A percentile compares a stretch with the other conserved stretches of the same genome.
These are phyloP conservation scores for Starmerella potacharoeniae DNA, from an alignment of 805 yeast genomes.

Conservation along the genomic window DNA sequence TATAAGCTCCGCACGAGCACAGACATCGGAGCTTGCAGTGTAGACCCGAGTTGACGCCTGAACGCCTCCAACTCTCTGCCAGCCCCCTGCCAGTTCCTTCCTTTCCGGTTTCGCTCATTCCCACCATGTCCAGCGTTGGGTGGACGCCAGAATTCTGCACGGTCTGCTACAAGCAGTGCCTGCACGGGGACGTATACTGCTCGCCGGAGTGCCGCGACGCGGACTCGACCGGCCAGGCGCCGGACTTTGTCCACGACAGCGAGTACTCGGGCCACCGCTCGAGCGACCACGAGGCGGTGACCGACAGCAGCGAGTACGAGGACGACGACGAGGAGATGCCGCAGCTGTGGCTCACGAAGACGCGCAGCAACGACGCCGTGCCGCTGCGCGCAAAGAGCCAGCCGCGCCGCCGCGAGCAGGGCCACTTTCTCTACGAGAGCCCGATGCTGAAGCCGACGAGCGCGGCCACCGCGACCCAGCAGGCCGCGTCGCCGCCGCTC, in stretches of 20 bases:
- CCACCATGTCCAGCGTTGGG: background rate
- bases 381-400: background rate
- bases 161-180: slow-evolving; percentile 44
- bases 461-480: background rate
- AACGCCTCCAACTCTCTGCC: background rate
- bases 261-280: background rate
- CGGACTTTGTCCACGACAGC: background rate
- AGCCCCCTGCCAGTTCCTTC: no score
- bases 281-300: background rate
- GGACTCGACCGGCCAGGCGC: slow-evolving; percentile 7
- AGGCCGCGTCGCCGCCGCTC: slow-evolving; percentile 14
- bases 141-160: slow-evolving; percentile 46
- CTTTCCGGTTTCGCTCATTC: no score
- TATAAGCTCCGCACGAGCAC: background rate
- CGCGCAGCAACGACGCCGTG: background rate
- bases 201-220: slow-evolving; percentile 34
- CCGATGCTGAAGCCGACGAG: slow-evolving; percentile 22
- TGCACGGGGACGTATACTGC: slow-evolving; percentile 37
- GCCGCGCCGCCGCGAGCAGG: slow-evolving; percentile 2
- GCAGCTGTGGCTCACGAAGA: slow-evolving; percentile 6
- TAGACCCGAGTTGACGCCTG: background rate
- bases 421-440: slow-evolving; percentile 20
- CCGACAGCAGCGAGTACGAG: slow-evolving; percentile 8
- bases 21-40: background rate
- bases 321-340: slow-evolving; percentile 10